Conservation (phyloP, 2,329 filamentous ascomycete species). For the Talaromyces sp. region DNA sequence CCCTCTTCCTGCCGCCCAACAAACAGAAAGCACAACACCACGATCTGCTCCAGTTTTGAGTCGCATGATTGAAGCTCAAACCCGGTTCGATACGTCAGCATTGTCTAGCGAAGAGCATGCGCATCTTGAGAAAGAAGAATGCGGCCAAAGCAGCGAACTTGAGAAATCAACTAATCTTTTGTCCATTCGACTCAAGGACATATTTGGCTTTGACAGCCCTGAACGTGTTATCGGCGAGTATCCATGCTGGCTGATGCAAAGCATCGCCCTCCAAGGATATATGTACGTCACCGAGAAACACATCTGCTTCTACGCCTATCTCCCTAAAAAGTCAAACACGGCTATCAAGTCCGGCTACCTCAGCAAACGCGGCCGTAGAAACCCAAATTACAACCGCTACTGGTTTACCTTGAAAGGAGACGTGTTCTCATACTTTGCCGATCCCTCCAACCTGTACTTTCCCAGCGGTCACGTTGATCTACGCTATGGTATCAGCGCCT, state of each 20-base stretch:
- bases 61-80: conserved; percentile 67
- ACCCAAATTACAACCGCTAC: conserved; percentile 80
- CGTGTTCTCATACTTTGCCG: conserved; percentile 81
- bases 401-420: conserved; percentile 93
- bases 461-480: conserved; percentile 88
- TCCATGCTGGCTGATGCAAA: conserved; percentile 88
- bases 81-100: conserved; percentile 44
- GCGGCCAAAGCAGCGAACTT: conserved; percentile 39
- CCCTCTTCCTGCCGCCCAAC: conserved; percentile 15
- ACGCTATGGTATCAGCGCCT: conserved; percentile 84
- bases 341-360: conserved; percentile 83
- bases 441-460: conserved; percentile 82
- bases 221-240: conserved; percentile 90
- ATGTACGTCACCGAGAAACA: conserved; percentile 92
- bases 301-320: conserved; percentile 93
- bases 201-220: conserved; percentile 73
- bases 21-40: conserved; percentile 32
- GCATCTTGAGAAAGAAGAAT: conserved; percentile 3
- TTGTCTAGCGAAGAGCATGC: conserved; percentile 44
- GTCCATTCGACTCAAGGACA: conserved; percentile 68
- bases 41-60: conserved; percentile 67
- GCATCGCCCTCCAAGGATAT: conserved; percentile 85
- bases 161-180: conserved; percentile 50
- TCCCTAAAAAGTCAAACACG: conserved; percentile 81
- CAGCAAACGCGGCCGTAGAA: conserved; percentile 80